A percentile compares a stretch with the other conserved stretches of the same genome.
These are phyloP conservation scores for Aspergillus arachidicola DNA, from an alignment of 2,329 filamentous ascomycete genomes.

Conservation along the genomic window DNA sequence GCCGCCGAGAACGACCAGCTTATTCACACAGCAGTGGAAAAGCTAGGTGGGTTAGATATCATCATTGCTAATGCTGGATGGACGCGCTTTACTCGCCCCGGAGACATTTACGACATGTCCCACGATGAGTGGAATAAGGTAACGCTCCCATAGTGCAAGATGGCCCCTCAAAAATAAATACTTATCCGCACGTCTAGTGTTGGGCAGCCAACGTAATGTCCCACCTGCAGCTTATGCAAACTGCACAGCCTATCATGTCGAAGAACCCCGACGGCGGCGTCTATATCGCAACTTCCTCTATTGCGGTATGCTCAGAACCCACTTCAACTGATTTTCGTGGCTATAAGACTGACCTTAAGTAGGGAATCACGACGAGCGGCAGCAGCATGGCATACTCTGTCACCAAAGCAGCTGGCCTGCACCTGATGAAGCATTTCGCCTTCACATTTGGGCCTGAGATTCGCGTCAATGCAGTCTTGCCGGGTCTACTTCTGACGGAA, in stretches of 20 bases:
- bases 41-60: constrained; percentile 73
- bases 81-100: constrained; percentile 62
- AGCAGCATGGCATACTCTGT: constrained; percentile 72
- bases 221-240: constrained; percentile 57
- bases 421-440: constrained; percentile 67
- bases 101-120: constrained; percentile 59
- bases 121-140: constrained; percentile 68
- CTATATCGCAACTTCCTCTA: constrained; percentile 65
- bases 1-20: constrained; percentile 39
- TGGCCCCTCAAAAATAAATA: background rate
- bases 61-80: constrained; percentile 76
- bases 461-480: constrained; percentile 65
- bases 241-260: constrained; percentile 61
- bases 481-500: constrained; percentile 67
- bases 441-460: constrained; percentile 64
- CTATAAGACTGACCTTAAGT: background rate
- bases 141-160: background rate
- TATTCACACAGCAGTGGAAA: constrained; percentile 60
- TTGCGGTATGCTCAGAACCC: constrained; percentile 50
- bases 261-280: constrained; percentile 64
- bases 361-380: constrained; percentile 55
- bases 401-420: constrained; percentile 74
- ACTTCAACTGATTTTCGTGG: background rate
- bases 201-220: constrained; percentile 65
- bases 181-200: constrained; percentile 44